Evolutionary conservation across 192 early-diverging fungal species (phyloP).

Genomic region (Umbelopsis ramanniana): DNA sequence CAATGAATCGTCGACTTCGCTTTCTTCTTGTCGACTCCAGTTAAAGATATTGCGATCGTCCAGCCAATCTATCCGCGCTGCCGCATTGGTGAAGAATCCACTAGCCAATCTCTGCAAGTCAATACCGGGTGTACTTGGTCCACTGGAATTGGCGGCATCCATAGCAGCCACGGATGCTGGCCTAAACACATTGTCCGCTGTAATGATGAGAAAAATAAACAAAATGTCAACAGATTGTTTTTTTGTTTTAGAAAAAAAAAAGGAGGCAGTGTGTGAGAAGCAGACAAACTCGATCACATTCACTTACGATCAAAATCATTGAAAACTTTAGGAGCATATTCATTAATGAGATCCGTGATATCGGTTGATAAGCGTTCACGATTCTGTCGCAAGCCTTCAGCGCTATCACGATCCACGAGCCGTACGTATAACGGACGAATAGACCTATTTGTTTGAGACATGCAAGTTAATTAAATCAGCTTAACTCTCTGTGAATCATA

Average conservation of each 20-base stretch:
- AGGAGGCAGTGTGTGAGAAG: background rate
- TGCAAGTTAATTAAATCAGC: conserved; percentile 47
- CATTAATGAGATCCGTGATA: conserved; percentile 81
- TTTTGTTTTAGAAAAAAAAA: no score
- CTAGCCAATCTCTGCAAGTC: conserved; percentile 21
- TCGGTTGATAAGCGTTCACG: conserved; percentile 77
- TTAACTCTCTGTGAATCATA: background rate
- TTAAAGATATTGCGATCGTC: conserved; percentile 54
- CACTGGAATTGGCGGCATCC: conserved; percentile 24
- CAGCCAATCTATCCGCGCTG: conserved; percentile 44
- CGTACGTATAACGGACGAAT: conserved; percentile 85
- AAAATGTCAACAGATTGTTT: no score
- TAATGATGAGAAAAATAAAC: background rate
- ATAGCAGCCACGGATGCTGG: background rate
- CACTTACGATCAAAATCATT: conserved; percentile 65
- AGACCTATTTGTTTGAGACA: conserved; percentile 55
- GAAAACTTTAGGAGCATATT: conserved; percentile 80
- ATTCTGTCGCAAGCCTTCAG: conserved; percentile 68
- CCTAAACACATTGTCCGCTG: conserved; percentile 4
- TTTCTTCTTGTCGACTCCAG: conserved; percentile 49
- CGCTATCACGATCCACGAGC: conserved; percentile 55
- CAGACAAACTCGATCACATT: background rate
- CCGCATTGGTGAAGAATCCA: conserved; percentile 36
- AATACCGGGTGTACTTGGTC: conserved; percentile 4
- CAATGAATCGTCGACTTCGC: conserved; percentile 41